Conservation (phyloP, 2,329 filamentous ascomycete species). For the Microsporum canis region DNA sequence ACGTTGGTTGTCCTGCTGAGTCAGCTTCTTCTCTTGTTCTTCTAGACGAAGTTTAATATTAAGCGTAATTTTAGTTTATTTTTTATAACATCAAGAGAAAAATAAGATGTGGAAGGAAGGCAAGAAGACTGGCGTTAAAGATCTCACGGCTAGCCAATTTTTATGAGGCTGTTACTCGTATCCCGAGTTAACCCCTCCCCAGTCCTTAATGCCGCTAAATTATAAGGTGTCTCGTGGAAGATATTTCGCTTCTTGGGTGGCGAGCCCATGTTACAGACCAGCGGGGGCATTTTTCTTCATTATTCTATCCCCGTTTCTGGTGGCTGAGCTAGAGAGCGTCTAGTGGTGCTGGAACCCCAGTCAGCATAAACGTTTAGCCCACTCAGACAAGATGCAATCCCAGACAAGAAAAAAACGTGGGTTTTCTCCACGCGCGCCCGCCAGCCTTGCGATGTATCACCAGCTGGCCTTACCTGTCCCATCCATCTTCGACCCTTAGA, state of each 20-base stretch:
- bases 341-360: background rate
- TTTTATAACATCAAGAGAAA: background rate
- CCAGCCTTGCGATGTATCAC: constrained; percentile 3
- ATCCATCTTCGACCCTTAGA: background rate
- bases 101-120: background rate
- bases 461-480: background rate
- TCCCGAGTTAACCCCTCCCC: background rate
- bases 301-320: background rate
- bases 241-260: background rate
- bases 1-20: background rate
- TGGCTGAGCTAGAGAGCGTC: background rate
- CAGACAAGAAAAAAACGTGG: background rate
- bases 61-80: background rate
- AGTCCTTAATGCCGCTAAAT: background rate
- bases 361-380: background rate
- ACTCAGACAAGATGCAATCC: background rate
- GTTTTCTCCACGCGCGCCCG: background rate
- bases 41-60: background rate
- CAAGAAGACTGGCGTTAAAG: background rate
- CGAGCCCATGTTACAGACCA: background rate
- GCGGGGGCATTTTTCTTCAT: background rate
- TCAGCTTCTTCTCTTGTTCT: background rate
- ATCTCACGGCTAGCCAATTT: background rate
- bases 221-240: background rate
- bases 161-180: background rate